Base-by-base conservation (phyloP, 495 filamentous ascomycete genomes). In the Oidiodendron maius region DNA sequence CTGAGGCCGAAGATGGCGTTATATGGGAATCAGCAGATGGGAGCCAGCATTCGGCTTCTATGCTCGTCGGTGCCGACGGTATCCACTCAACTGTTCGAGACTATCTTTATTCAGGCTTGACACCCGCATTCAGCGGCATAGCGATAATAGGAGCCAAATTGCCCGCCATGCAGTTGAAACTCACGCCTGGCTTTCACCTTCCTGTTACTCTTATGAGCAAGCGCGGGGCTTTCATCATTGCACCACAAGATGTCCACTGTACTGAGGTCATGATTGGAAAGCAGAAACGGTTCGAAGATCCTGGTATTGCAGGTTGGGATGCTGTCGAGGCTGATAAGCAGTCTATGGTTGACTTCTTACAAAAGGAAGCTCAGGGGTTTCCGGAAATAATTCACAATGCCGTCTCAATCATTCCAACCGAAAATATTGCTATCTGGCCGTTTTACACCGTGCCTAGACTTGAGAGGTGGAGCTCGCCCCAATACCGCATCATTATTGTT, bases 51-150 rank as follows among this genome's bases (percentile, higher is more conserved):
- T 60, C 68, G n/a, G 74, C 67, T 0, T 76, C 76, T 62, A 47
- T 86, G 48, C 65, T 82, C 2, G 69, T 84, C 53, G 81, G 76
- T 15, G 76, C 77, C 0, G 81, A 83, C 61, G 81, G 81, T 1
- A 64, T 81, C 3, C 71, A 69, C 59, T 78, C 77, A 39, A 62
- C 62, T 0, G 68, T 71, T 1, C 67, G 74, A 44, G 65, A 53
- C 39, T 56, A 56, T 34, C 26, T 52, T 6, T 46, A 56, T 40
- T 49, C 53, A 4, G 46, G 46, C 9, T 11, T 50, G 4, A 50
- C 23, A 8, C 46, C 40, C 6, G 46, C 16, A 3, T 55, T 45
- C 26, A 44, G 23, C 16, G 46, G 46, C 10, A 44, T 44, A 20
- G 34, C 36, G 21, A 46, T 32, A 8, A 43, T 55, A 12, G 49